phyloP scores from a whole-genome alignment of 176 grass and related monocot species.

The Secale cereale region DNA sequence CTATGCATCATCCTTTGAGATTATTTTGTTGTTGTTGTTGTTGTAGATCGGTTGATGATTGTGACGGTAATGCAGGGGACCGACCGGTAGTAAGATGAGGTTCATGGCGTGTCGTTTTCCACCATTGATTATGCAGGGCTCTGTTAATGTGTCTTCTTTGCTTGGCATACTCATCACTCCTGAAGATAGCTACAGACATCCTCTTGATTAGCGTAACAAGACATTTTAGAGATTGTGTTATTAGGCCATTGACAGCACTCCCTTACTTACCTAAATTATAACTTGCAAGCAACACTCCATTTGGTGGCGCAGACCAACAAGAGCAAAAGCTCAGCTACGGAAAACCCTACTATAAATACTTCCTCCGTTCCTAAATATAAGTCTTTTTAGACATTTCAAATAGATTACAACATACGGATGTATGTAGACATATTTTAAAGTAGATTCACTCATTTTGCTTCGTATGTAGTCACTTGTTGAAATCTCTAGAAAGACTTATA shows the following conservation, averaged over 20 bases:
- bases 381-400: too few species aligned
- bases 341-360: background rate
- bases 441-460: too few species aligned
- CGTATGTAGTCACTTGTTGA: too few species aligned
- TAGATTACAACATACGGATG: too few species aligned
- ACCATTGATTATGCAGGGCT: background rate
- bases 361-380: too few species aligned
- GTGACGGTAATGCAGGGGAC: background rate
- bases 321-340: background rate
- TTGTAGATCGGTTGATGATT: background rate
- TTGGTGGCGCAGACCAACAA: background rate
- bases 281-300: background rate
- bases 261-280: background rate
- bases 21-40: background rate
- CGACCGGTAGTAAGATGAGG: background rate
- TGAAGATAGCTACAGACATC: background rate
- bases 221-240: background rate
- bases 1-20: background rate
- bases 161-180: background rate
- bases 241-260: background rate
- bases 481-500: too few species aligned
- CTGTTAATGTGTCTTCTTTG: background rate
- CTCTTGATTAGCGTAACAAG: background rate
- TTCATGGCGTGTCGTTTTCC: background rate
- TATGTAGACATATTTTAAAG: too few species aligned